phyloP scores from a whole-genome alignment of 2,329 filamentous ascomycete species.

The Thyridium curvatum region DNA sequence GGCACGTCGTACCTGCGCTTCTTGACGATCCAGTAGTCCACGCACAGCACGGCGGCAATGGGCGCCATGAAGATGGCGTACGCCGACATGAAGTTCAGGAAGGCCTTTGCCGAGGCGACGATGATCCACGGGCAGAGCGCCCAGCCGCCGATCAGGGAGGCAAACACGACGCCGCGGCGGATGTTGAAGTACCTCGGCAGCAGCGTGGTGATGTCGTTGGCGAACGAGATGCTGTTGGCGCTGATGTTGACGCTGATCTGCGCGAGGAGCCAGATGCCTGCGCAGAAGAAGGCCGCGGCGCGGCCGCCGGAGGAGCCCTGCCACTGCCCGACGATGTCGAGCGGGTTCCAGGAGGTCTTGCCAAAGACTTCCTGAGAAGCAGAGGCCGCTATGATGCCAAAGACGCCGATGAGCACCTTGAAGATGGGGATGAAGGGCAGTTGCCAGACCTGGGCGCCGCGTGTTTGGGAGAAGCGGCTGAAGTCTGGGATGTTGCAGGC shows the following conservation, averaged over 20 bases:
- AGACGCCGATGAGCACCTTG: conserved; percentile 39
- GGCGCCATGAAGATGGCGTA: conserved; percentile 35
- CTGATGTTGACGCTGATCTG: conserved; percentile 52
- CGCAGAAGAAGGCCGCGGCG: conserved; percentile 37
- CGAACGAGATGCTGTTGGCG: conserved; percentile 45
- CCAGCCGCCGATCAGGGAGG: conserved; percentile 51
- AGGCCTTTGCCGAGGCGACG: conserved; percentile 47
- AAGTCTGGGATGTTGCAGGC: conserved; percentile 50
- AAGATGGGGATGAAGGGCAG: conserved; percentile 39
- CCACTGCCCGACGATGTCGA: conserved; percentile 39
- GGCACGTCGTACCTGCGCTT: conserved; percentile 29
- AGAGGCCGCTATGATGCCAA: conserved; percentile 53
- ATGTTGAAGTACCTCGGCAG: conserved; percentile 49
- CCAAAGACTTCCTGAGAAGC: conserved; percentile 47
- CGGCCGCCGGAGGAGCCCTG: conserved; percentile 34
- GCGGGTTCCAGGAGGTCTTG: conserved; percentile 41
- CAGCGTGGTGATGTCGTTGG: conserved; percentile 49
- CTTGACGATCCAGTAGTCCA: conserved; percentile 32
- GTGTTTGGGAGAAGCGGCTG: conserved; percentile 29
- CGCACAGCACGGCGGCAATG: conserved; percentile 32
- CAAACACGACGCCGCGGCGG: conserved; percentile 48
- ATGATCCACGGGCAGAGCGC: conserved; percentile 62
- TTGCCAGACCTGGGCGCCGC: conserved; percentile 31
- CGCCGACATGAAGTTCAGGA: conserved; percentile 60
- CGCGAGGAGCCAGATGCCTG: conserved; percentile 45